A percentile compares a stretch with the other conserved stretches of the same genome.
These are phyloP conservation scores for Zymoseptoria tritici DNA, from an alignment of 2,329 filamentous ascomycete species.

Conservation along the genomic window DNA sequence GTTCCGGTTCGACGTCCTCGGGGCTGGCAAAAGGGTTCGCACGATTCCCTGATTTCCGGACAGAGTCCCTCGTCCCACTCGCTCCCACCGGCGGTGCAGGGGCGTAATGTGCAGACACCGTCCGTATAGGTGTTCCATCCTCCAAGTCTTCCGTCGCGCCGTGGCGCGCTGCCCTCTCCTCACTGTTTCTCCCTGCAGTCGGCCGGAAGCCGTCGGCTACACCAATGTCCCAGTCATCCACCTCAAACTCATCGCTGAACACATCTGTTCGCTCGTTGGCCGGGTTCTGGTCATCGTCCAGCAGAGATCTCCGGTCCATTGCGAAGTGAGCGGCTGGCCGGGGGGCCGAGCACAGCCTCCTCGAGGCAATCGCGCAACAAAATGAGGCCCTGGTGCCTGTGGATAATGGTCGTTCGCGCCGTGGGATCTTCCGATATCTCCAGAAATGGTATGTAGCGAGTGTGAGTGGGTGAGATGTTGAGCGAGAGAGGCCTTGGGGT, in stretches of 20 bases:
- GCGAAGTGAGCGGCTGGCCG: constrained; percentile 12
- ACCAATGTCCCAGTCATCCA: constrained; percentile 36
- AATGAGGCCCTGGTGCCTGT: constrained; percentile 1
- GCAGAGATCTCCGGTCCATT: constrained; percentile 22
- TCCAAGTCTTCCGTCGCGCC: constrained; percentile 8
- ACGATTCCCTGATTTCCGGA: constrained; percentile 23
- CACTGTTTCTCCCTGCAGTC: constrained; percentile 22
- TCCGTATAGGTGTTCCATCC: constrained; percentile 26
- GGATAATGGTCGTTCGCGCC: background rate
- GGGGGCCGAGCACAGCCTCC: constrained; percentile 17
- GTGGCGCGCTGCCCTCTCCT: constrained; percentile 14
- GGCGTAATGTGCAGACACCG: constrained; percentile 24
- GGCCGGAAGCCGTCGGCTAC: constrained; percentile 42
- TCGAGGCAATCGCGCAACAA: constrained; percentile 6
- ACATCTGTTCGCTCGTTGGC: constrained; percentile 34
- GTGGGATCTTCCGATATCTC: background rate
- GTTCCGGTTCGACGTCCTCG: constrained; percentile 24
- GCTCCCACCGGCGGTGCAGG: constrained; percentile 2
- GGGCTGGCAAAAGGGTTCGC: constrained; percentile 31
- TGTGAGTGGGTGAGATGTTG: background rate
- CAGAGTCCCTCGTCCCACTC: constrained; percentile 25
- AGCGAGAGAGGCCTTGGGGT: background rate
- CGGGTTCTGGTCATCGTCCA: constrained; percentile 24
- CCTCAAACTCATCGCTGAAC: constrained; percentile 44
- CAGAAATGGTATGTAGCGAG: constrained; percentile 2